Percentiles rank a stretch among this genome's conserved stretches.
Conservation (phyloP, 2,329 filamentous ascomycete species). For the Davidsoniella neocaledoniae region DNA sequence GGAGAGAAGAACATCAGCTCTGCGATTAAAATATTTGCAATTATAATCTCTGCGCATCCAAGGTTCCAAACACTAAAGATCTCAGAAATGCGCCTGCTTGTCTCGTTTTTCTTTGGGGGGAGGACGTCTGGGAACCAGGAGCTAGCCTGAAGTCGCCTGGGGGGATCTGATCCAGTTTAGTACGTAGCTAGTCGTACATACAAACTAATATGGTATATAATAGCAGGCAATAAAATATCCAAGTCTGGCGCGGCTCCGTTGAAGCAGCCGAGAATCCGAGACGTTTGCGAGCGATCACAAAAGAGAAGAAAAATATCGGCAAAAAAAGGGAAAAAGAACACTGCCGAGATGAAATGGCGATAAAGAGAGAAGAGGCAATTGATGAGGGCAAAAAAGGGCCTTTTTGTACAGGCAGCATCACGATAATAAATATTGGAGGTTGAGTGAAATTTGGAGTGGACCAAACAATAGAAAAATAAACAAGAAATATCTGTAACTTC, state of each 20-base stretch:
- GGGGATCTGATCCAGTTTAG: too few species aligned
- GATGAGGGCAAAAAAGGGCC: too few species aligned
- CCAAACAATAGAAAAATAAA: too few species aligned
- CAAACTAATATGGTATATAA: too few species aligned
- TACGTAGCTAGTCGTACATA: not conserved
- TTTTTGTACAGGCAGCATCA: too few species aligned
- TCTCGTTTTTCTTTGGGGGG: not conserved
- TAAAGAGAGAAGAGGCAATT: not conserved
- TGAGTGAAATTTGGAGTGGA: too few species aligned
- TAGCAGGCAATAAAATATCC: too few species aligned
- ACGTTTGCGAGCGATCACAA: constrained; percentile 5
- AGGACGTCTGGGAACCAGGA: too few species aligned
- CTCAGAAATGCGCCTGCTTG: constrained; percentile 1
- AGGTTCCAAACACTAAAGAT: constrained; percentile 8
- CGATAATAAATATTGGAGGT: too few species aligned
- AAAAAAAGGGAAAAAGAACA: not conserved
- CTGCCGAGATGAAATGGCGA: not conserved
- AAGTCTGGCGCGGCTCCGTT: not conserved
- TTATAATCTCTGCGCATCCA: not conserved
- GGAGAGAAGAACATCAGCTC: too few species aligned
- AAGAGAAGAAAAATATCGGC: not conserved
- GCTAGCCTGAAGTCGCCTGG: too few species aligned
- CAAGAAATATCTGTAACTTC: too few species aligned
- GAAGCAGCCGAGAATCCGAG: constrained; percentile 10
- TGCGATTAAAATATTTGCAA: not conserved